Percentiles rank a stretch among this genome's conserved stretches.
Evolutionary conservation across 2,329 filamentous ascomycete genomes (phyloP).

Genomic region (Paramyrothecium roridum): DNA sequence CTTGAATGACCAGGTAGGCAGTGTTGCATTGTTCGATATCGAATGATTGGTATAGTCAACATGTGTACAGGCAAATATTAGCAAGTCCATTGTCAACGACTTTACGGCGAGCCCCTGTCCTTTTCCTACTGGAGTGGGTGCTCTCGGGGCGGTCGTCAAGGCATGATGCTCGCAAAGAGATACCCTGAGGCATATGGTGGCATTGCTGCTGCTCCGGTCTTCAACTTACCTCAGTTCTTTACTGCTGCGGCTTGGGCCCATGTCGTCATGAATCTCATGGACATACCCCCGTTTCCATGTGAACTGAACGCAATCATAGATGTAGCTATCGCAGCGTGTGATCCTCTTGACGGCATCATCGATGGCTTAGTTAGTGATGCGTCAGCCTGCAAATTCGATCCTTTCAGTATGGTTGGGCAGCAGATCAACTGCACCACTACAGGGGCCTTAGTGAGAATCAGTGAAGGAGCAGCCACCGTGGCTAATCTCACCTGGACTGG

Average conservation of each 20-base stretch:
- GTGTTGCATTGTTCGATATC: background rate
- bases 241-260: conserved; percentile 7
- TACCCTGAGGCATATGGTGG: conserved; percentile 53
- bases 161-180: conserved; percentile 45
- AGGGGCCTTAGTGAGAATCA: background rate
- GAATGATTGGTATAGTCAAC: background rate
- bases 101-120: conserved; percentile 34
- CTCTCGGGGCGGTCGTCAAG: conserved; percentile 53
- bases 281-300: conserved; percentile 1
- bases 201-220: conserved; percentile 43
- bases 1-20: background rate
- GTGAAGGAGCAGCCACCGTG: background rate
- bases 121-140: conserved; percentile 50
- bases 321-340: conserved; percentile 44
- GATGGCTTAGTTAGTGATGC: conserved; percentile 45
- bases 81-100: conserved; percentile 35
- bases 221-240: conserved; percentile 28
- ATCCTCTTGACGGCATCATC: conserved; percentile 40
- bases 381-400: conserved; percentile 33
- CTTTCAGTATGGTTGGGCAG: background rate
- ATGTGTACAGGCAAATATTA: conserved; percentile 32
- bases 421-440: background rate
- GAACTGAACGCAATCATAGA: conserved; percentile 24
- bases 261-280: conserved; percentile 12
- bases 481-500: background rate